Base-by-base conservation (phyloP, 2,329 filamentous ascomycete species). In the Penicillium sp. region DNA sequence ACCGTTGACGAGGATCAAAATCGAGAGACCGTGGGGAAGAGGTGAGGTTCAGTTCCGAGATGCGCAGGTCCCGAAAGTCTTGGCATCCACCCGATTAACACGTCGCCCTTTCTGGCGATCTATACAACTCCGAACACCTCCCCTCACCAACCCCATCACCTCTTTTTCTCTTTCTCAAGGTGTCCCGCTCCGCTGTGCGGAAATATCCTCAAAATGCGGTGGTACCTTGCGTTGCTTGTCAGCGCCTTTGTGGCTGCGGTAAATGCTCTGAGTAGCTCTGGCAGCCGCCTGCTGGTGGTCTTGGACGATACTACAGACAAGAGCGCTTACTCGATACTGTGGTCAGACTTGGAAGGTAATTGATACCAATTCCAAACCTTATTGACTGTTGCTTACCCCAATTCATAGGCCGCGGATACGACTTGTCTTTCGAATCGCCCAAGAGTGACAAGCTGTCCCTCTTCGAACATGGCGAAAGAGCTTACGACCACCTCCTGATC, bases 401-500 rank as follows among this genome's bases (percentile, higher is more conserved):
- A 52, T 56, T 59, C 52, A 26, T 67, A 98, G 95, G 80, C 67
- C 87, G 95, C 73, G 93, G 93, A 64, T 98, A 90, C 76, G 81
- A 88, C 59, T 81, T 97, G 65, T 84, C 84, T 37, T 93, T 92
- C 73, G 87, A 93, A 74, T 92, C 91, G 8, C 90, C 91, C 59
- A 95, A 95, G 79, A 90, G 86, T 73, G 86, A 91, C 52, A 81
- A 82, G 50, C 79, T 98, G 68, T 83, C 85, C 51, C 82, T 99
- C 64, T 96, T 97, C 80, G 82, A 86, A 71, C 87, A 95, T 62
- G 95, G 93, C 72, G 91, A 95, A 79, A 87, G 90, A 74, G 87
- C 85, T 62, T 98, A 93, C 77, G 93, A 98, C 78, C 93, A 99
- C 77, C 80, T 98, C 63, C 77, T 98, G 63, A 83, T 99, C 66